Base-by-base conservation (phyloP, 2,329 filamentous ascomycete genomes). In the Fusarium pseudograminearum region DNA sequence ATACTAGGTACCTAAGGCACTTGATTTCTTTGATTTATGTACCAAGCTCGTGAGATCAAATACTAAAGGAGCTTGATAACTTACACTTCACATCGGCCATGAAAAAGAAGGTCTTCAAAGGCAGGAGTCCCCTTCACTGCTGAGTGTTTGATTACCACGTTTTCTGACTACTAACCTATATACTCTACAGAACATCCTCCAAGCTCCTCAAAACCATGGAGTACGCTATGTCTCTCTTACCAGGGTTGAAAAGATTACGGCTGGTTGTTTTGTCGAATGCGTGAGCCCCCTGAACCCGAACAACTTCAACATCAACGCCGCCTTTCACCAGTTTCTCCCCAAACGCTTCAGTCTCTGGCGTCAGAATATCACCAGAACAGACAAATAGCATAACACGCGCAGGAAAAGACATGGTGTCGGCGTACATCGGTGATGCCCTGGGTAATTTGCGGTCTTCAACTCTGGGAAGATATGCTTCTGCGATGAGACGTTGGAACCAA, bases 361-460 rank as follows among this genome's bases (percentile, higher is more conserved):
- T 75, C 28, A 82, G 73, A n/a, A 58, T 65, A 69, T 83, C 81
- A 3, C 77, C 73, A 5, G 75, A 79, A 9, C 73, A 77, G 2
- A 78, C 77, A 50, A 82, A 58, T 12, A 83, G 65, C 20, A 82
- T 48, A 6, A 67, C 24, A 8, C 7, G 9, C 0, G 16, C 4
- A 0, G 68, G 68, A 10, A 71, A 71, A 0, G 18, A 76, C 45
- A 20, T 56, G 4, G 61, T 41, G 2, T 76, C 64, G 0, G 76
- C 76, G n/a, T 72, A 77, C 26, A 74, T 56, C 0, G 81, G 80
- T 1, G 80, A 82, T 9, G 79, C 73, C 18, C 72, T 68, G 0
- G 80, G 79, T 24, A 78, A 76, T 16, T 59, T 75, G 4, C 74
- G 73, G 52, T 78, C 72, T 38, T 70, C 64, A 2, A 48, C 51